Evolutionary conservation across 495 filamentous ascomycete genomes (phyloP).

Genomic region (Neurospora cerealis): DNA sequence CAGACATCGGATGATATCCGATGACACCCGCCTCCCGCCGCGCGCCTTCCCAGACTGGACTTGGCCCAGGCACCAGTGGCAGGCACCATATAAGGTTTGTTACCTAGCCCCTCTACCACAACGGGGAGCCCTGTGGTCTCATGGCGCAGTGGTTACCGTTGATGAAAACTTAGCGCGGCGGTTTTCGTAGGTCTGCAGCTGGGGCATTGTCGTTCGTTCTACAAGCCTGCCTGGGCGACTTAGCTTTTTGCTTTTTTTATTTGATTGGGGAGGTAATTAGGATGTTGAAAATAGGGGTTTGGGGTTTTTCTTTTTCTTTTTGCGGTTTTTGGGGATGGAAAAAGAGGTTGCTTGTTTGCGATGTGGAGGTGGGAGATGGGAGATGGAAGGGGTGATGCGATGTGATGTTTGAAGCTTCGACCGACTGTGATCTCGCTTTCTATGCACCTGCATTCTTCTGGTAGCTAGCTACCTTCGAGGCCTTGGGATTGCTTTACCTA

Average conservation of each 20-base stretch:
- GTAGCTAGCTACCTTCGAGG: background rate
- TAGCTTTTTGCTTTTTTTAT: background rate
- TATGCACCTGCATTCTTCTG: background rate
- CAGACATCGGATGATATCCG: background rate
- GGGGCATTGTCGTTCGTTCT: background rate
- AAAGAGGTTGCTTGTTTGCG: background rate
- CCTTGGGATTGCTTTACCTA: background rate
- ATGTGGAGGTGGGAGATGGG: background rate
- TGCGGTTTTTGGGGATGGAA: background rate
- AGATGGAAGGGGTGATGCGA: background rate
- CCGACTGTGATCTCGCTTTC: background rate
- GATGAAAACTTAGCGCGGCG: background rate
- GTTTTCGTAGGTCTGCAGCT: background rate
- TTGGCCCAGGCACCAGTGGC: background rate
- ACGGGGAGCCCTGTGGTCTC: background rate
- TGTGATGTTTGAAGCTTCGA: background rate
- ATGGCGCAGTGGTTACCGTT: background rate
- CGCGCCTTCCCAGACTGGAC: background rate
- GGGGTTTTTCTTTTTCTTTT: background rate
- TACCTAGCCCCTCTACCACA: background rate
- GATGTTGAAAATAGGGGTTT: background rate
- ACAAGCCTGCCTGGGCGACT: background rate
- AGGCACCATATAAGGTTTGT: background rate
- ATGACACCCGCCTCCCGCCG: background rate
- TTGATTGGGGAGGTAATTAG: fast-evolving